A percentile compares a stretch with the other conserved stretches of the same genome.
These are phyloP conservation scores for Spatholobus suberectus DNA, from an alignment of 306 rosid species.

Conservation along the genomic window DNA sequence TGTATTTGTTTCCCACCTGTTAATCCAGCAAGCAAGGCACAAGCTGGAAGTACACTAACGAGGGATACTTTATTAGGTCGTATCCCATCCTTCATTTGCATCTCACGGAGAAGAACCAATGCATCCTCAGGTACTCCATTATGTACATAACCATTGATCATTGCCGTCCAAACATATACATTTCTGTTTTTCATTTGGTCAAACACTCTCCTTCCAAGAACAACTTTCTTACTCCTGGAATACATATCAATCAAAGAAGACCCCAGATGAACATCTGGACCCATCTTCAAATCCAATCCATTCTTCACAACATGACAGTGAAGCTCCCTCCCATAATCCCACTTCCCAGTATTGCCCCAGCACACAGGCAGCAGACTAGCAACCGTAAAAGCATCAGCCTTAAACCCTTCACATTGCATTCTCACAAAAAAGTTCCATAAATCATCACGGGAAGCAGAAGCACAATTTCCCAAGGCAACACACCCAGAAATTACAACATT, in stretches of 20 bases:
- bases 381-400: conserved; percentile 68
- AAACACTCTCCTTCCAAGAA: conserved; percentile 62
- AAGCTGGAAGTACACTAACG: conserved; percentile 73
- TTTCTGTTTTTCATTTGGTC: conserved; percentile 68
- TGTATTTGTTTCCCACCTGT: conserved; percentile 75
- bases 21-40: conserved; percentile 64
- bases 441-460: conserved; percentile 24
- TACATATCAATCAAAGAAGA: conserved; percentile 91
- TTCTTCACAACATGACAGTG: conserved; percentile 71
- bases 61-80: conserved; percentile 75
- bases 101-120: conserved; percentile 56
- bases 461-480: conserved; percentile 33
- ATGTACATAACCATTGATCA: conserved; percentile 69
- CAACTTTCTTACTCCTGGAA: conserved; percentile 58
- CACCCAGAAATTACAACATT: conserved; percentile 70
- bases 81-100: conserved; percentile 67
- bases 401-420: conserved; percentile 63
- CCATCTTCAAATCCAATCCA: conserved; percentile 48
- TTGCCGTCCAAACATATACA: conserved; percentile 75
- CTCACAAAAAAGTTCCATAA: conserved; percentile 50
- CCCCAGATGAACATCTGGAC: conserved; percentile 67
- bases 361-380: conserved; percentile 66
- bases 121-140: conserved; percentile 67
- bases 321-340: conserved; percentile 74
- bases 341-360: conserved; percentile 38